Evolutionary conservation across 805 yeast species (phyloP).

Genomic region (Diddensiella transvaalensis): DNA sequence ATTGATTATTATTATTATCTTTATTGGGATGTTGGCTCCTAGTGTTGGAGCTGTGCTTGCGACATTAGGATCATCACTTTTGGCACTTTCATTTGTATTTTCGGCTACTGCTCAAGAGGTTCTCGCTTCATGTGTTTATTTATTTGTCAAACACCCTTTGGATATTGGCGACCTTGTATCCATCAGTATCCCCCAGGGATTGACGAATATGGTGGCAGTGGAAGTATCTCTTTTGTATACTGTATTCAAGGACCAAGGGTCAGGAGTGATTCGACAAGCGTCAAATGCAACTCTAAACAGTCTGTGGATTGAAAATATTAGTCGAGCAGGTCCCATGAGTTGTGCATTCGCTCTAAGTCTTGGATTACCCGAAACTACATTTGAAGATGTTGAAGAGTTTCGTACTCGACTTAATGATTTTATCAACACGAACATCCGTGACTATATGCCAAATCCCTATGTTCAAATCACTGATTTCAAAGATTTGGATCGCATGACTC

Average conservation of each 20-base stretch:
- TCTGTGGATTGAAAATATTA: constrained; percentile 37
- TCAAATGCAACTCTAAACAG: constrained; percentile 37
- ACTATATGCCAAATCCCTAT: constrained; percentile 33
- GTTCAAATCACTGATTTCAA: constrained; percentile 33
- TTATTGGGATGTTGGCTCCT: constrained; percentile 41
- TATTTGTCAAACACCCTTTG: constrained; percentile 41
- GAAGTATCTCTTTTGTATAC: constrained; percentile 37
- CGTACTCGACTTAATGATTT: constrained; percentile 30
- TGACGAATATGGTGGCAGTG: constrained; percentile 29
- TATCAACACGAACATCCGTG: constrained; percentile 33
- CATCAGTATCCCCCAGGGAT: constrained; percentile 26
- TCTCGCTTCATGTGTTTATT: constrained; percentile 37
- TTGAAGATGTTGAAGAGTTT: constrained; percentile 34
- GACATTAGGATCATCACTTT: constrained; percentile 38
- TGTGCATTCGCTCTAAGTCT: constrained; percentile 25
- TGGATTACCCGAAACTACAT: constrained; percentile 37
- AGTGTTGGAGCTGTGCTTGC: constrained; percentile 38
- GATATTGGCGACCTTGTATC: constrained; percentile 40
- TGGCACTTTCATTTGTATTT: constrained; percentile 39
- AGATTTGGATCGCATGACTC: constrained; percentile 33
- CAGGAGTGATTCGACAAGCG: constrained; percentile 34
- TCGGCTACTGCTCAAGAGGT: constrained; percentile 37
- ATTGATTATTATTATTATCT: constrained; percentile 35
- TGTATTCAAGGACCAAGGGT: constrained; percentile 30
- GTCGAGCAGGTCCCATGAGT: constrained; percentile 34